phyloP scores from a whole-genome alignment of 768 basidiomycete genomes.

The Leucosporidium yakuticum region DNA sequence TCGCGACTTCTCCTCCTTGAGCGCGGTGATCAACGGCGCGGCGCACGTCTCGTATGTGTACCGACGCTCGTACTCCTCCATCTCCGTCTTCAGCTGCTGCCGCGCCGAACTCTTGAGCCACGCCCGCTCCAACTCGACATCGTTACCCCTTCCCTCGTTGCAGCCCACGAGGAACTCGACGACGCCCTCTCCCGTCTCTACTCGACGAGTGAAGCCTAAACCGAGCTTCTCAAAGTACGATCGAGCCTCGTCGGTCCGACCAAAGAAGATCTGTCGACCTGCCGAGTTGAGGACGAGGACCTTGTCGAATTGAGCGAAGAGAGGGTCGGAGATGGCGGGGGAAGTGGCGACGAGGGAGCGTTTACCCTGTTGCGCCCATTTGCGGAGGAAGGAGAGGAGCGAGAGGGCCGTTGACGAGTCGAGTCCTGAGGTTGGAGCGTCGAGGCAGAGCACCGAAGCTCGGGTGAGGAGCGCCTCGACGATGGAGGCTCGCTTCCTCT shows the following conservation, averaged over 20 bases:
- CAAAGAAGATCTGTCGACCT: conserved; percentile 68
- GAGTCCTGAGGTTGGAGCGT: conserved; percentile 68
- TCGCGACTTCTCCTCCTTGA: conserved; percentile 39
- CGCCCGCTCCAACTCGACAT: conserved; percentile 22
- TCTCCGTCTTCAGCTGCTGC: conserved; percentile 25
- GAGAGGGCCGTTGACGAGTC: conserved; percentile 77
- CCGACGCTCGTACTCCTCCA: conserved; percentile 31
- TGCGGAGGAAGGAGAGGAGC: conserved; percentile 65
- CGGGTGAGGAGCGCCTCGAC: conserved; percentile 46
- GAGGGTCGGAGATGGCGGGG: conserved; percentile 63
- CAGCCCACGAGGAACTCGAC: conserved; percentile 41
- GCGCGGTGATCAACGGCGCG: conserved; percentile 19
- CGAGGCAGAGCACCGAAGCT: conserved; percentile 44
- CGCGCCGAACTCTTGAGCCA: conserved; percentile 31
- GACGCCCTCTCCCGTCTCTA: conserved; percentile 32
- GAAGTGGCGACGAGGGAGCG: conserved; percentile 40
- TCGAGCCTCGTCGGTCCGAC: conserved; percentile 58
- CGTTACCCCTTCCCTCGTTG: conserved; percentile 29
- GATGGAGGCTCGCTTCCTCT: conserved; percentile 50
- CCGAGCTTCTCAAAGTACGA: conserved; percentile 59
- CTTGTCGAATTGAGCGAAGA: conserved; percentile 64
- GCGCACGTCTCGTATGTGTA: conserved; percentile 32
- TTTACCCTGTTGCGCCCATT: conserved; percentile 70
- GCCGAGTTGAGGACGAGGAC: conserved; percentile 71
- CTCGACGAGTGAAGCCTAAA: conserved; percentile 43